Evolutionary conservation across 805 yeast species (phyloP).

Genomic region (Candida sakaeoensis): DNA sequence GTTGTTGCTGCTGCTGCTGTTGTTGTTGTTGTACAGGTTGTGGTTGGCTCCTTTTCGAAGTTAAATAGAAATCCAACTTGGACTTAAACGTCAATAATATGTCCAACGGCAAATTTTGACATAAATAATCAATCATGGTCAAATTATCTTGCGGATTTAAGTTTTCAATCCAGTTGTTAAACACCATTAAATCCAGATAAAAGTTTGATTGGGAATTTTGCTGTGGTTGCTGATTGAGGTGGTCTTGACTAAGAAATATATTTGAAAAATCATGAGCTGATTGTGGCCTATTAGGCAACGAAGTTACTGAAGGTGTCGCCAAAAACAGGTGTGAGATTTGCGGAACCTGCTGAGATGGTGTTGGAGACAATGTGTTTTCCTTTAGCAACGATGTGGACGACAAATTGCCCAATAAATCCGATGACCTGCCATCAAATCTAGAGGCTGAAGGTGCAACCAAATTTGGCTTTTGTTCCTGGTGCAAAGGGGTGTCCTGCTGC

Average conservation of each 20-base stretch:
- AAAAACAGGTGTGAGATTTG: slow-evolving; percentile 4
- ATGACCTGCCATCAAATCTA: not conserved
- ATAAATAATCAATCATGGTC: slow-evolving; percentile 51
- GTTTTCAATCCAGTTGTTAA: slow-evolving; percentile 49
- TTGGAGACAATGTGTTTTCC: slow-evolving; percentile 9
- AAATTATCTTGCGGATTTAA: slow-evolving; percentile 50
- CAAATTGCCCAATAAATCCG: slow-evolving; percentile 7
- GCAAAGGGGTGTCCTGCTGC: not conserved
- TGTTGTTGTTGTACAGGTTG: slow-evolving; percentile 5
- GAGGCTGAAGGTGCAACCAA: slow-evolving; percentile 16
- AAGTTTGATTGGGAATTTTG: slow-evolving; percentile 25
- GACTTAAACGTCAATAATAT: slow-evolving; percentile 46
- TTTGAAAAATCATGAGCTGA: slow-evolving; percentile 38
- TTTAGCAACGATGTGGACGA: slow-evolving; percentile 7
- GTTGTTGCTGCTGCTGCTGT: slow-evolving; percentile 1
- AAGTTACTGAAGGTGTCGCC: slow-evolving; percentile 23
- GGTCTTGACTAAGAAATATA: slow-evolving; percentile 12
- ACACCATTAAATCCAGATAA: slow-evolving; percentile 48
- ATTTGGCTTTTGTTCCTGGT: slow-evolving; percentile 2
- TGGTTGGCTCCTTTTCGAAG: slow-evolving; percentile 9
- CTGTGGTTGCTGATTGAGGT: slow-evolving; percentile 9
- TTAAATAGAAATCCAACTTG: slow-evolving; percentile 40
- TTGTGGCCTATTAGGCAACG: slow-evolving; percentile 38
- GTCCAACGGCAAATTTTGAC: slow-evolving; percentile 49
- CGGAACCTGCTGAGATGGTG: not conserved